These are phyloP conservation scores for Hypoxylon sp. DNA, from an alignment of 2,329 filamentous ascomycete genomes.

Conservation along the genomic window DNA sequence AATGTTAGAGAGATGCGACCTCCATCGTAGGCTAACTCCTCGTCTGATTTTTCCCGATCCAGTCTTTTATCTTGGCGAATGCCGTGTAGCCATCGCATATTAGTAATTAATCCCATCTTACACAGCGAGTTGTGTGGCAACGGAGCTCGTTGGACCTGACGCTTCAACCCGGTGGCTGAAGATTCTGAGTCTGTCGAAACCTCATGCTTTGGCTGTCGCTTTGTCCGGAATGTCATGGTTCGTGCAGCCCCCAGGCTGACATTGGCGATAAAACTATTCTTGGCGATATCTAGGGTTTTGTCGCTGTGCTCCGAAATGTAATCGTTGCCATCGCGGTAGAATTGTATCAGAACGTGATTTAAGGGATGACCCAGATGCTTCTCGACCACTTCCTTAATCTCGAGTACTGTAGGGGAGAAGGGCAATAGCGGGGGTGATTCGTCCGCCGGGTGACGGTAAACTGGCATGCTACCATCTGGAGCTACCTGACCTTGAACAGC, in stretches of 20 bases:
- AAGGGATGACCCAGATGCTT: slow-evolving; percentile 80
- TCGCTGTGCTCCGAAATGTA: slow-evolving; percentile 98
- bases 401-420: slow-evolving; percentile 81
- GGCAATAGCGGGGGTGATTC: slow-evolving; percentile 82
- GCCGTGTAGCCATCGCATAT: slow-evolving; percentile 90
- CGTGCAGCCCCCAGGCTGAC: slow-evolving; percentile 93
- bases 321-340: slow-evolving; percentile 90
- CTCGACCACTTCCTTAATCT: slow-evolving; percentile 79
- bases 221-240: slow-evolving; percentile 90
- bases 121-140: slow-evolving; percentile 93
- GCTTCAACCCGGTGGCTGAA: slow-evolving; percentile 54
- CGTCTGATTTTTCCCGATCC: slow-evolving; percentile 73
- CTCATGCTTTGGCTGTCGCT: slow-evolving; percentile 64
- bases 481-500: slow-evolving; percentile 85
- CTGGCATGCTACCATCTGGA: slow-evolving; percentile 80
- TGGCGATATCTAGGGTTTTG: slow-evolving; percentile 92
- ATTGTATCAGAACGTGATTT: slow-evolving; percentile 93
- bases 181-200: slow-evolving; percentile 44
- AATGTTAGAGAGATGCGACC: slow-evolving; percentile 94
- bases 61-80: slow-evolving; percentile 89
- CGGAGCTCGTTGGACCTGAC: slow-evolving; percentile 75
- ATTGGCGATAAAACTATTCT: slow-evolving; percentile 88
- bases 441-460: slow-evolving; percentile 96
- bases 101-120: slow-evolving; percentile 84
- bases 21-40: slow-evolving; percentile 80